phyloP scores from a whole-genome alignment of 2,329 filamentous ascomycete species.

The Penicillium aurantiogriseum region DNA sequence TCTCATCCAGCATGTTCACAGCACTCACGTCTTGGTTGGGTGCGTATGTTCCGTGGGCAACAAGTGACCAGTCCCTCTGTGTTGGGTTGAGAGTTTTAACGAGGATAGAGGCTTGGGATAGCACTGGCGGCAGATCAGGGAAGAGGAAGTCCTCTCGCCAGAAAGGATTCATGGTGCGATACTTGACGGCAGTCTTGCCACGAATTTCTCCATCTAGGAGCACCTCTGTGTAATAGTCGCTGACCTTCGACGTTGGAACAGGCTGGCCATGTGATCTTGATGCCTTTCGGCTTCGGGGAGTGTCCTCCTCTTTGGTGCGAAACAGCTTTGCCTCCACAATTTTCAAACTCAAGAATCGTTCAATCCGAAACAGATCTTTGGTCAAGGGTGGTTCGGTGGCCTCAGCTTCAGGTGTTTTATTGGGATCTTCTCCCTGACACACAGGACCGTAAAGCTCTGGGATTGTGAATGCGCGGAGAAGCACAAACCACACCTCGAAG shows the following conservation, averaged over 20 bases:
- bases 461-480: slow-evolving; percentile 85
- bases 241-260: slow-evolving; percentile 30
- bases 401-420: slow-evolving; percentile 31
- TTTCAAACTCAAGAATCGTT: slow-evolving; percentile 58
- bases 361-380: slow-evolving; percentile 65
- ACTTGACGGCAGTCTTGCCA: slow-evolving; percentile 50
- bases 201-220: slow-evolving; percentile 50
- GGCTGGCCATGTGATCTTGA: slow-evolving; percentile 32
- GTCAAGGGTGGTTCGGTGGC: slow-evolving; percentile 37
- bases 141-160: slow-evolving; percentile 52
- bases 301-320: slow-evolving; percentile 33
- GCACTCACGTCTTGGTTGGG: slow-evolving; percentile 43
- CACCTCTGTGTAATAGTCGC: slow-evolving; percentile 50
- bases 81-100: slow-evolving; percentile 48
- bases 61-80: slow-evolving; percentile 52
- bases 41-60: slow-evolving; percentile 46
- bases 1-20: slow-evolving; percentile 43
- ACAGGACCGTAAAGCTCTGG: slow-evolving; percentile 83
- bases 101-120: slow-evolving; percentile 48
- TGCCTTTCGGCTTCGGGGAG: slow-evolving; percentile 34
- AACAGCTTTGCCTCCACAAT: slow-evolving; percentile 62
- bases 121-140: slow-evolving; percentile 47
- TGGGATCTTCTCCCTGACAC: slow-evolving; percentile 51
- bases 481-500: slow-evolving; percentile 97
- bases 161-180: slow-evolving; percentile 47